These are phyloP conservation scores for Neocatenulostroma microsporum DNA, from an alignment of 2,329 filamentous ascomycete genomes.

Conservation along the genomic window DNA sequence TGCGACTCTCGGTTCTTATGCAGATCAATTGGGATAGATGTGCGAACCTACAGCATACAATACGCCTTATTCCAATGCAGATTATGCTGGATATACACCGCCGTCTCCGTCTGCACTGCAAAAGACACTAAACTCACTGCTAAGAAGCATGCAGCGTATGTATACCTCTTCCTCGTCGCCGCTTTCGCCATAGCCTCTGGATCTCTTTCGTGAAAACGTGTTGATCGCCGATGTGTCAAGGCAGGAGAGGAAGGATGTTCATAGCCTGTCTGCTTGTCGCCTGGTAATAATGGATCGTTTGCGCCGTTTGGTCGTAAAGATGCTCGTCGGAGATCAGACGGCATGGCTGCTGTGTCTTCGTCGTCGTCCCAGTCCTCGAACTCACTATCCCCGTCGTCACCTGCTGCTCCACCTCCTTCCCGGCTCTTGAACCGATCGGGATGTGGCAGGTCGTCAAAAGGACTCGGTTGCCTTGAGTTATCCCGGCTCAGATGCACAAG, in stretches of 20 bases:
- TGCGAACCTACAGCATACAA: conserved; percentile 71
- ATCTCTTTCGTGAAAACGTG: conserved; percentile 60
- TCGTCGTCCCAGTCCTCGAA: conserved; percentile 42
- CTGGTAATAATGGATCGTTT: conserved; percentile 46
- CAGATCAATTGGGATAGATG: no score
- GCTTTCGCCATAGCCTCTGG: conserved; percentile 55
- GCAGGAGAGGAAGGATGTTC: conserved; percentile 33
- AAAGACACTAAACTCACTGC: conserved; percentile 77
- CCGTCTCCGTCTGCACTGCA: conserved; percentile 89
- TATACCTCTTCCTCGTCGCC: conserved; percentile 73
- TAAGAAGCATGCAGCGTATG: conserved; percentile 77
- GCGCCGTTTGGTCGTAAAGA: conserved; percentile 18
- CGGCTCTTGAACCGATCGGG: conserved; percentile 12
- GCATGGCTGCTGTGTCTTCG: conserved; percentile 36
- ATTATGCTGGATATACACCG: conserved; percentile 87
- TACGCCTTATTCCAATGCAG: conserved; percentile 97
- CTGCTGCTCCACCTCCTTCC: conserved; percentile 6
- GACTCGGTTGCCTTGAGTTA: conserved; percentile 24
- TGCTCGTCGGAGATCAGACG: conserved; percentile 41
- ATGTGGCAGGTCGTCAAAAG: conserved; percentile 23
- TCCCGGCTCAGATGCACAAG: conserved; percentile 24
- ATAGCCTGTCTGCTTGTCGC: conserved; percentile 34
- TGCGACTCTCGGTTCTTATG: no score
- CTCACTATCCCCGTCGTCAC: conserved; percentile 33
- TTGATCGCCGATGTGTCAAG: conserved; percentile 54